Percentiles rank a stretch among this genome's conserved stretches.
phyloP scores from a whole-genome alignment of 352 stramenopile species.

The Elongisporangium anandrum region DNA sequence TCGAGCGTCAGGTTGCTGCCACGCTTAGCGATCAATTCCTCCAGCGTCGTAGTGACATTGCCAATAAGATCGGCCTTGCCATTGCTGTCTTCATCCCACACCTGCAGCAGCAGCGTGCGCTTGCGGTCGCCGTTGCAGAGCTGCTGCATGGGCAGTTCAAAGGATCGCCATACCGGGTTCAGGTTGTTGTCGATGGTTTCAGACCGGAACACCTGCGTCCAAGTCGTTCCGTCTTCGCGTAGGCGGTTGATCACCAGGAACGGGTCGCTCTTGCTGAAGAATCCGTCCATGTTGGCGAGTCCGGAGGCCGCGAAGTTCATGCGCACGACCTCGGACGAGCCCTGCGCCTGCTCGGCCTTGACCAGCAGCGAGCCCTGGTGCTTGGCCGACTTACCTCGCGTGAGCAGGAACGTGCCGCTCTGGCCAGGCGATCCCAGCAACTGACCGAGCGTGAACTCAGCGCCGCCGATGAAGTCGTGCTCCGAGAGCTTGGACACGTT shows the following conservation, averaged over 20 bases:
- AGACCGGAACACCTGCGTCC: constrained; percentile 56
- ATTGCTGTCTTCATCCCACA: constrained; percentile 75
- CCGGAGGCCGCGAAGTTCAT: constrained; percentile 39
- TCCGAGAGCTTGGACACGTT: constrained; percentile 49
- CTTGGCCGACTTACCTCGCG: constrained; percentile 30
- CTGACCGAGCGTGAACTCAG: constrained; percentile 74
- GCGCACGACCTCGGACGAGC: constrained; percentile 36
- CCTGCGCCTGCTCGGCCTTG: constrained; percentile 52
- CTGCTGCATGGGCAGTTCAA: constrained; percentile 56
- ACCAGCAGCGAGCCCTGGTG: constrained; percentile 52
- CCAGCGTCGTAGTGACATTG: constrained; percentile 44
- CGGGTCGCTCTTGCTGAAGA: constrained; percentile 63
- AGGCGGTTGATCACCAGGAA: constrained; percentile 56
- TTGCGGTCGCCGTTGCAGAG: constrained; percentile 77
- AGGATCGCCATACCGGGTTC: constrained; percentile 59
- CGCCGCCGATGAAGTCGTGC: constrained; percentile 71
- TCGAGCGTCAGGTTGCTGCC: constrained; percentile 50
- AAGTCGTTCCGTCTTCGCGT: constrained; percentile 45
- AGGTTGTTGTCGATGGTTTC: constrained; percentile 72
- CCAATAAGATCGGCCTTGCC: constrained; percentile 74
- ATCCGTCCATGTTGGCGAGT: constrained; percentile 61
- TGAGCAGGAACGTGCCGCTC: constrained; percentile 53
- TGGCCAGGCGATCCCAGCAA: constrained; percentile 72
- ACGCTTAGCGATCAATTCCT: constrained; percentile 50
- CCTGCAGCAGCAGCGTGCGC: constrained; percentile 65